phyloP scores from a whole-genome alignment of 768 basidiomycete genomes.

The Nidularia pulvinata region DNA sequence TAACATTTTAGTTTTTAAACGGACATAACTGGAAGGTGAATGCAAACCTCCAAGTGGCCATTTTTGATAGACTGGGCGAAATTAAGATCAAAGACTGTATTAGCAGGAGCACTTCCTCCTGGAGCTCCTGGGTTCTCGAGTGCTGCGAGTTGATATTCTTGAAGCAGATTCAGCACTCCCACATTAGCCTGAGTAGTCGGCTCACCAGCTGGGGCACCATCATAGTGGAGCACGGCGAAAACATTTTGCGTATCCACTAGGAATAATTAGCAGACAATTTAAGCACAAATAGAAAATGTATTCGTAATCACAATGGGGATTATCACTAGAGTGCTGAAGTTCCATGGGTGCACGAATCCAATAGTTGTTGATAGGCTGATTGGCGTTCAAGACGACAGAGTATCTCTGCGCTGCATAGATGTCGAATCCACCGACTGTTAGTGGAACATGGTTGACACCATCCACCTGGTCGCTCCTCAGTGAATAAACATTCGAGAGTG shows the following conservation, averaged over 20 bases:
- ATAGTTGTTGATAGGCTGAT: slow-evolving; percentile 26
- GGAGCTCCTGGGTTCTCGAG: slow-evolving; percentile 9
- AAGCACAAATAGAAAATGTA: too few relatives aligned
- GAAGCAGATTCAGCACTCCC: slow-evolving; percentile 15
- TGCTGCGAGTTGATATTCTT: slow-evolving; percentile 5
- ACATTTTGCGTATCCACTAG: slow-evolving; percentile 12
- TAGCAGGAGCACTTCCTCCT: slow-evolving; percentile 10
- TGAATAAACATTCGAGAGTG: too few relatives aligned
- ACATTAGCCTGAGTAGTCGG: slow-evolving; percentile 24
- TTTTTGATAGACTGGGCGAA: background rate
- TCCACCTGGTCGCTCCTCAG: too few relatives aligned
- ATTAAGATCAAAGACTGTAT: slow-evolving; percentile 8
- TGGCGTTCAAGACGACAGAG: slow-evolving; percentile 19
- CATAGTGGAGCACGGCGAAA: slow-evolving; percentile 35
- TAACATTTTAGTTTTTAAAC: too few relatives aligned
- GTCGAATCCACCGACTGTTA: slow-evolving; percentile 29
- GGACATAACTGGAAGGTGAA: background rate
- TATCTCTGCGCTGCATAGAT: slow-evolving; percentile 43
- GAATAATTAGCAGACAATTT: too few relatives aligned
- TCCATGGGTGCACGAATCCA: slow-evolving; percentile 24
- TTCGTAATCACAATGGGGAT: too few relatives aligned
- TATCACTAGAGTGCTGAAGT: slow-evolving; percentile 8
- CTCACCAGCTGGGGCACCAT: slow-evolving; percentile 26
- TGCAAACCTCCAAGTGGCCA: background rate
- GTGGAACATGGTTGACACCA: slow-evolving; percentile 18